Conservation (phyloP, 371 early-diverging fungal genomes). For the Zopfochytrium polystomum region DNA sequence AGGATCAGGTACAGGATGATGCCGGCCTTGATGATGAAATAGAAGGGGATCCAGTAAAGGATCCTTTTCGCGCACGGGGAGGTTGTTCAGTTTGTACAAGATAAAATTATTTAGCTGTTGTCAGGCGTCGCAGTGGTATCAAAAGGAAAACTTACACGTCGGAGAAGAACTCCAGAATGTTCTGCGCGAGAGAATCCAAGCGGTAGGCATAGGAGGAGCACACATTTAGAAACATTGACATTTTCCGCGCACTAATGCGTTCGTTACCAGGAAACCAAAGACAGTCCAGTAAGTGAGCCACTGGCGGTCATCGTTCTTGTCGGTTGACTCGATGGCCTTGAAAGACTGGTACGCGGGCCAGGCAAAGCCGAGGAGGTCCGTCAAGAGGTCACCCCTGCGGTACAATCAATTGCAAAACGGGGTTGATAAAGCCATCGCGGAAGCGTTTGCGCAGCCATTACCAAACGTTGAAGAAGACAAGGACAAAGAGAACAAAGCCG, state of each 20-base stretch:
- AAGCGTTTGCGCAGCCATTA: no score
- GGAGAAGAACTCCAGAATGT: constrained; percentile 80
- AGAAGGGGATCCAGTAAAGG: constrained; percentile 69
- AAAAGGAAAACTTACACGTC: constrained; percentile 71
- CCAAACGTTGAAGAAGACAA: constrained; percentile 87
- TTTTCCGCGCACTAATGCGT: no score
- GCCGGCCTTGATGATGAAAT: constrained; percentile 85
- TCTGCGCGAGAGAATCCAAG: constrained; percentile 21
- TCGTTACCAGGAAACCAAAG: constrained; percentile 69
- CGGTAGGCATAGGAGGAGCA: background rate
- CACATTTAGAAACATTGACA: background rate
- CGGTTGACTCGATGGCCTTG: constrained; percentile 80
- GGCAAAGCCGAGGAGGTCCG: constrained; percentile 77
- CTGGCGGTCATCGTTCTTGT: constrained; percentile 80
- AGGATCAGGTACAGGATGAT: constrained; percentile 79
- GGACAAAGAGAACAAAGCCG: constrained; percentile 54
- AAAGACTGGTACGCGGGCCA: constrained; percentile 90
- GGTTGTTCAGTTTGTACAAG: no score
- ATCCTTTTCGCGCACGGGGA: no score
- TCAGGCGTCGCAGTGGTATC: no score
- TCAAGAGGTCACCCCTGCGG: constrained; percentile 49
- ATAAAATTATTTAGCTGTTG: no score
- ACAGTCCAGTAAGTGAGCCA: constrained; percentile 70
- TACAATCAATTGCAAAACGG: constrained; percentile 4
- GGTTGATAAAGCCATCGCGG: constrained; percentile 26